phyloP scores from a whole-genome alignment of 2,329 filamentous ascomycete genomes.

The Ophiostoma australiae region DNA sequence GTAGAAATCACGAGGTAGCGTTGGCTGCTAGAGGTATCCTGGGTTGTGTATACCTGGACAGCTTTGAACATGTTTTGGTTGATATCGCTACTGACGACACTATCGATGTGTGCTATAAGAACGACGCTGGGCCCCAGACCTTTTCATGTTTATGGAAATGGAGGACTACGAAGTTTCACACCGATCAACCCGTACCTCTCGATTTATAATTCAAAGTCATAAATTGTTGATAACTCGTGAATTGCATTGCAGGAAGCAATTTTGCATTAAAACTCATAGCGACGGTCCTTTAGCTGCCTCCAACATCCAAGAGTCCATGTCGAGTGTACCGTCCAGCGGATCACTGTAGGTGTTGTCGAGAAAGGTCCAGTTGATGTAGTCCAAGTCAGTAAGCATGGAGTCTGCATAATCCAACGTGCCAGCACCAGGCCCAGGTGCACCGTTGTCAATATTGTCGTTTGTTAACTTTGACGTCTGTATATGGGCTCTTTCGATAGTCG shows the following conservation, averaged over 20 bases:
- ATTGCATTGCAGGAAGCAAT: not conserved
- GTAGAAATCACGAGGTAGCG: not conserved
- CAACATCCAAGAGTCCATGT: not conserved
- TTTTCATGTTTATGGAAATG: not conserved
- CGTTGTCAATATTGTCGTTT: not conserved
- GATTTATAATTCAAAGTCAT: too few species aligned
- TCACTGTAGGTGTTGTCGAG: slow-evolving; percentile 19
- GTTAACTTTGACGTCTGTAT: not conserved
- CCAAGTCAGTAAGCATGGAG: not conserved
- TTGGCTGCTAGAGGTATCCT: not conserved
- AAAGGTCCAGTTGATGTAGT: slow-evolving; percentile 15
- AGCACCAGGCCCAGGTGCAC: not conserved
- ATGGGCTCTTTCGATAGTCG: not conserved
- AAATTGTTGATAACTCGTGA: too few species aligned
- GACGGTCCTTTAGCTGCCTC: not conserved
- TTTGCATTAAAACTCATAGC: not conserved
- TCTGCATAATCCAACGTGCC: not conserved
- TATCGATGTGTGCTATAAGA: not conserved
- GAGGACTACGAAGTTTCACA: too few species aligned
- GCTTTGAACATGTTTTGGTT: not conserved
- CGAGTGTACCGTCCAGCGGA: not conserved
- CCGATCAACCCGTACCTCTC: too few species aligned
- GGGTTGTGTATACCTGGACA: not conserved
- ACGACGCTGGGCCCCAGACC: not conserved
- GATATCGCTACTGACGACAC: not conserved